phyloP scores from a whole-genome alignment of 345 rosid species.

The Populus davidiana region DNA sequence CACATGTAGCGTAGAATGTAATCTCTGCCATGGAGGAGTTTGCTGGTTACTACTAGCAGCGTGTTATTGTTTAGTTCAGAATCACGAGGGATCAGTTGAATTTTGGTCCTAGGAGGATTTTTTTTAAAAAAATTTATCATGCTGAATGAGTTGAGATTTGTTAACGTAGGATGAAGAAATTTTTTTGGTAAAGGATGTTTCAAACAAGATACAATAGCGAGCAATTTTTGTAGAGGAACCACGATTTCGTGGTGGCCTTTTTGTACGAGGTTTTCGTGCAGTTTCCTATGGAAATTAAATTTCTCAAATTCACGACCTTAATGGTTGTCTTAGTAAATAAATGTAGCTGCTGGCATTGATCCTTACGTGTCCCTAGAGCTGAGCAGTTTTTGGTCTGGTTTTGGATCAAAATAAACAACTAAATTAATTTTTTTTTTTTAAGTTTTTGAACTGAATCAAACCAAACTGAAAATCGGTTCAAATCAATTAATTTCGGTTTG shows the following conservation, averaged over 20 bases:
- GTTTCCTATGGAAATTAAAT: neutral
- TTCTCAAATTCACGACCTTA: too few relatives aligned
- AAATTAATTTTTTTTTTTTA: too few relatives aligned
- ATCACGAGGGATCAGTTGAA: slow-evolving; percentile 11
- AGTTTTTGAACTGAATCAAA: too few relatives aligned
- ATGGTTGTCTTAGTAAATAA: too few relatives aligned
- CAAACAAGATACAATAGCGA: neutral
- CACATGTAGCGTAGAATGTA: slow-evolving; percentile 17
- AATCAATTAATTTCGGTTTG: too few relatives aligned
- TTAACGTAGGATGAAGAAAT: slow-evolving; percentile 9
- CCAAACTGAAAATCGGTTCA: too few relatives aligned
- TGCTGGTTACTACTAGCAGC: neutral
- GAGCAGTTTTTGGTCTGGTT: too few relatives aligned
- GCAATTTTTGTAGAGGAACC: slow-evolving; percentile 2
- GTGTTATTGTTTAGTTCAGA: slow-evolving; percentile 8
- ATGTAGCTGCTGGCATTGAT: too few relatives aligned
- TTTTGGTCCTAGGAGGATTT: slow-evolving; percentile 21
- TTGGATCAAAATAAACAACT: too few relatives aligned
- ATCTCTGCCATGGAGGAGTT: slow-evolving; percentile 9
- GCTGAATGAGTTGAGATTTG: slow-evolving; percentile 18
- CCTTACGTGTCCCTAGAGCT: too few relatives aligned
- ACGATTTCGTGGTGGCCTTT: neutral
- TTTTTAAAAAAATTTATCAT: neutral
- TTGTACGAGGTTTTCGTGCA: neutral
- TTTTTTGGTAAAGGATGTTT: slow-evolving; percentile 18